A percentile compares a stretch with the other conserved stretches of the same genome.
These are phyloP conservation scores for Pichia sp. DNA, from an alignment of 1,139 yeast species.

Conservation along the genomic window DNA sequence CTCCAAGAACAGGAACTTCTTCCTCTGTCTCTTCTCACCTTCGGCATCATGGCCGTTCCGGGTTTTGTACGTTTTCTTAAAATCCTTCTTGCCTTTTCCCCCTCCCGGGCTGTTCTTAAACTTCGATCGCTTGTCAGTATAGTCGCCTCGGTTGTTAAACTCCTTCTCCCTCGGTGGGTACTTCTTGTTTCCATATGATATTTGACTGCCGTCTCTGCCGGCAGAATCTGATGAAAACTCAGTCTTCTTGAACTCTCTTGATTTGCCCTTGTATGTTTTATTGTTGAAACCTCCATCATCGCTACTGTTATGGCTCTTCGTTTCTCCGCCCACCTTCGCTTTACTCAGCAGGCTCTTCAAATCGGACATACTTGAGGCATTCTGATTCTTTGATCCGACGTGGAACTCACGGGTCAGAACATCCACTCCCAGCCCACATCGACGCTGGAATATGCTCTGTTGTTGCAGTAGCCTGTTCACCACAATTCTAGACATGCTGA, in stretches of 20 bases:
- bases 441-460: background rate
- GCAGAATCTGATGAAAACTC: background rate
- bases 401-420: background rate
- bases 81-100: background rate
- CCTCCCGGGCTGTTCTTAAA: background rate
- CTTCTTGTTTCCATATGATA: background rate
- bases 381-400: background rate
- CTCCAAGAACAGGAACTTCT: constrained; percentile 11
- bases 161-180: background rate
- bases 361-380: constrained; percentile 1
- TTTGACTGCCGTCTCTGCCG: background rate
- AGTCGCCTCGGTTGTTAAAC: background rate
- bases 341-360: constrained; percentile 6
- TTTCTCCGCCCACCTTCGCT: background rate
- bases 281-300: background rate
- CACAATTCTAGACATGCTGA: background rate
- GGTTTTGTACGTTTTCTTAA: background rate
- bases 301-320: background rate
- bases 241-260: background rate
- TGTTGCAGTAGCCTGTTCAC: background rate
- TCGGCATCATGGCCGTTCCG: background rate
- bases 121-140: background rate
- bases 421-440: background rate
- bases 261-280: background rate
- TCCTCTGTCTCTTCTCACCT: constrained; percentile 4